phyloP scores from a whole-genome alignment of 192 early-diverging fungal genomes.

The Coemansia sp. region DNA sequence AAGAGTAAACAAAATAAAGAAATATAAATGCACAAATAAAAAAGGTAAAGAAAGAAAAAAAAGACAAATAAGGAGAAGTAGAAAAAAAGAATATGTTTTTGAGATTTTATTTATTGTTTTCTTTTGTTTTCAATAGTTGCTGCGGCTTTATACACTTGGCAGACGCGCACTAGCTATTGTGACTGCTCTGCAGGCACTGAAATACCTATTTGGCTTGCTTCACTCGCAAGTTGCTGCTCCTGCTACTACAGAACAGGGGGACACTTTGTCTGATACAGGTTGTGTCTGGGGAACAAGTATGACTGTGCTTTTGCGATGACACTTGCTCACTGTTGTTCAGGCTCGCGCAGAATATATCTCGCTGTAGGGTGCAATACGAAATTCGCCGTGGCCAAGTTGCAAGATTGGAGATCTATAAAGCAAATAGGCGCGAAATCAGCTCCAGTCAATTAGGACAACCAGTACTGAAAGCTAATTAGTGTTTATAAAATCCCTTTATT shows the following conservation, averaged over 20 bases:
- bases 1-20: not conserved
- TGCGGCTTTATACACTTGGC: not conserved
- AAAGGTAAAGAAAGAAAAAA: not conserved
- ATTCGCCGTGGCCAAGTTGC: not conserved
- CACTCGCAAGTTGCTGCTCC: not conserved
- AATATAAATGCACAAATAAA: slow-evolving; percentile 6
- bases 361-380: not conserved
- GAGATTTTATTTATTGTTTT: not conserved
- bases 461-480: not conserved
- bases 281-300: not conserved
- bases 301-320: not conserved
- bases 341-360: not conserved
- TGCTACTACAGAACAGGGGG: not conserved
- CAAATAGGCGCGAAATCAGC: not conserved
- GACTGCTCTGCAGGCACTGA: not conserved
- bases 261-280: not conserved
- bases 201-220: not conserved
- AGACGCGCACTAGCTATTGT: not conserved
- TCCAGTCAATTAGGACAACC: not conserved
- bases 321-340: not conserved
- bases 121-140: not conserved
- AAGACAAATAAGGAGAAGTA: not conserved
- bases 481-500: not conserved
- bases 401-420: slow-evolving; percentile 1
- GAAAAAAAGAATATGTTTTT: not conserved